Conservation (phyloP, 768 basidiomycete genomes). For the Kwoniella pini region DNA sequence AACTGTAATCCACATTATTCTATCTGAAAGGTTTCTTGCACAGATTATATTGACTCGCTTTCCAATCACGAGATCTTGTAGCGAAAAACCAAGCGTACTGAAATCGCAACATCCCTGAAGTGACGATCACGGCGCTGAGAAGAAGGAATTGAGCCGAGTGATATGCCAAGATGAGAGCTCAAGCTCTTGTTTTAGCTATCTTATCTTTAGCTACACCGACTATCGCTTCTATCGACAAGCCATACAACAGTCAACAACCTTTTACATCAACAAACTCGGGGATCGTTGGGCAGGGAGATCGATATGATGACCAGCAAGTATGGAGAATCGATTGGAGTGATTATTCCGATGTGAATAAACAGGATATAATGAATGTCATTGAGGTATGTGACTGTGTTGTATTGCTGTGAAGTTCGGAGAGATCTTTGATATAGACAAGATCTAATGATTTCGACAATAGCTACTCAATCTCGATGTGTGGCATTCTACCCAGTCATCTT, state of each 20-base stretch:
- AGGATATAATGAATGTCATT: slow-evolving; percentile 11
- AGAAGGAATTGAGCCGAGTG: no score
- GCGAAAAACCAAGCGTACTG: no score
- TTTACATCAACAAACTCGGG: background rate
- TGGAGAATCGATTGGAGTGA: slow-evolving; percentile 34
- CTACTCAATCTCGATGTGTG: slow-evolving; percentile 49
- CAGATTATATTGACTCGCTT: no score
- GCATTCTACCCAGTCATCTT: slow-evolving; percentile 31
- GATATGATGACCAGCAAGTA: slow-evolving; percentile 37
- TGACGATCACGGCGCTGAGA: no score
- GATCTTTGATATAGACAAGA: background rate
- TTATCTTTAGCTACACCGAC: background rate
- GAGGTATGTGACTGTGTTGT: slow-evolving; percentile 32
- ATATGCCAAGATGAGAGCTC: slow-evolving; percentile 1
- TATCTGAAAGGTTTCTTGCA: no score
- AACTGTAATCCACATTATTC: no score
- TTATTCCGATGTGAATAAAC: slow-evolving; percentile 1
- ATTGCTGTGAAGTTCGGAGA: background rate
- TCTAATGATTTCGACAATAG: slow-evolving; percentile 19
- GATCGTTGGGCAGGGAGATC: background rate
- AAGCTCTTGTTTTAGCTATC: background rate
- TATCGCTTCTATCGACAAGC: background rate
- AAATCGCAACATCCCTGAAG: no score
- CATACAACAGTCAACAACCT: background rate
- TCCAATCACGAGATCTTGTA: no score